Percentiles rank a stretch among this genome's conserved stretches.
phyloP scores from a whole-genome alignment of 1,139 yeast genomes.

The Suhomyces choctaworum region DNA sequence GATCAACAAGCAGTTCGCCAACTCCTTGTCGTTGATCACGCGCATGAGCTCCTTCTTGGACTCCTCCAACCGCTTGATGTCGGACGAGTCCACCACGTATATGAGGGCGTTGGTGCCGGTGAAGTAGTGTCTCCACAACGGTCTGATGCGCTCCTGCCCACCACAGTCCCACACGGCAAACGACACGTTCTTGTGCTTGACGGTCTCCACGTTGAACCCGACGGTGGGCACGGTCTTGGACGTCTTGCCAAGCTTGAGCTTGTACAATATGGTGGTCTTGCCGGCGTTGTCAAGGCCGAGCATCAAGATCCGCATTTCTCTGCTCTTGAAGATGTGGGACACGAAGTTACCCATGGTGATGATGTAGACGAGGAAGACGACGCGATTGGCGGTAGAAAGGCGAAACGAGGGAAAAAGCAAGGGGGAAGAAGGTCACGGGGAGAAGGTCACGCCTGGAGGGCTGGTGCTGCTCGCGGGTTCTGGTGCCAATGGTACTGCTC shows the following conservation, averaged over 20 bases:
- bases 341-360: constrained; percentile 17
- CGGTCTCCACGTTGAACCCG: constrained; percentile 92
- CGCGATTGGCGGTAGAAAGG: neutral
- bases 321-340: constrained; percentile 43
- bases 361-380: neutral
- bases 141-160: constrained; percentile 89
- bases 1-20: constrained; percentile 73
- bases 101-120: constrained; percentile 94
- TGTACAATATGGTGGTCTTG: constrained; percentile 76
- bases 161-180: constrained; percentile 98
- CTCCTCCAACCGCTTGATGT: constrained; percentile 68
- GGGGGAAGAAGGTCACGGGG: neutral
- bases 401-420: neutral
- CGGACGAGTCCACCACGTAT: constrained; percentile 86
- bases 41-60: constrained; percentile 77
- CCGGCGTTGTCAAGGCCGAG: constrained; percentile 93
- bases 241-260: constrained; percentile 71
- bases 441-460: too few relatives aligned
- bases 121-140: constrained; percentile 92
- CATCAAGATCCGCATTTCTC: constrained; percentile 75
- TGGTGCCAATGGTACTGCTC: too few relatives aligned
- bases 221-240: constrained; percentile 90
- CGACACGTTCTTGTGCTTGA: constrained; percentile 80
- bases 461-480: too few relatives aligned
- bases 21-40: constrained; percentile 76